Evolutionary conservation across 345 rosid genomes (phyloP).

Genomic region (Geranium brycei): DNA sequence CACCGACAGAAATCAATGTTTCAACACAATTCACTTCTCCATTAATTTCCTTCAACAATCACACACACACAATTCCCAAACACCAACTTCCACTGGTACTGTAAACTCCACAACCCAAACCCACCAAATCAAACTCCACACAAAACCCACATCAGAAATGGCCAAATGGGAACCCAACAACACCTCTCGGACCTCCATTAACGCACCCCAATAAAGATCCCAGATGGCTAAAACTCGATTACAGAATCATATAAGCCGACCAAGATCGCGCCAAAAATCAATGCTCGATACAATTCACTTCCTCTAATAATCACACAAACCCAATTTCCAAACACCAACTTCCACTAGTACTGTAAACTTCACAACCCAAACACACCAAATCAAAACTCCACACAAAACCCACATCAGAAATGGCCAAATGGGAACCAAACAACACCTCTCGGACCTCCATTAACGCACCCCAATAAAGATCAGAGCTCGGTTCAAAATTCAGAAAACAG

Average conservation of each 20-base stretch:
- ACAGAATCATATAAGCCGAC: too few relatives aligned
- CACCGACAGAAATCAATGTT: neutral
- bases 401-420: neutral
- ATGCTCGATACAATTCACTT: too few relatives aligned
- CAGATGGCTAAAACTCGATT: too few relatives aligned
- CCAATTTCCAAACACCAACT: neutral
- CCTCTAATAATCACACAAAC: too few relatives aligned
- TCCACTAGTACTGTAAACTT: too few relatives aligned
- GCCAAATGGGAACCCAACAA: neutral
- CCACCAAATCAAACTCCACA: neutral
- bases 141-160: neutral
- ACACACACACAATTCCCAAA: neutral
- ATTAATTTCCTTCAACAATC: too few relatives aligned
- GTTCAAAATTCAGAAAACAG: neutral
- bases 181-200: neutral
- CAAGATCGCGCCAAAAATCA: too few relatives aligned
- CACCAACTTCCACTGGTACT: neutral
- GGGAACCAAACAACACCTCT: neutral
- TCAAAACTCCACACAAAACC: neutral
- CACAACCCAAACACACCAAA: neutral
- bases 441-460: too few relatives aligned
- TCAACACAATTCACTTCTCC: neutral
- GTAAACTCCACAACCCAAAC: neutral
- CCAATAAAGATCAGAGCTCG: too few relatives aligned
- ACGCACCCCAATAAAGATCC: too few relatives aligned